These are phyloP conservation scores for Debaryomycetaceae sp. DNA, from an alignment of 1,139 yeast species.

Conservation along the genomic window DNA sequence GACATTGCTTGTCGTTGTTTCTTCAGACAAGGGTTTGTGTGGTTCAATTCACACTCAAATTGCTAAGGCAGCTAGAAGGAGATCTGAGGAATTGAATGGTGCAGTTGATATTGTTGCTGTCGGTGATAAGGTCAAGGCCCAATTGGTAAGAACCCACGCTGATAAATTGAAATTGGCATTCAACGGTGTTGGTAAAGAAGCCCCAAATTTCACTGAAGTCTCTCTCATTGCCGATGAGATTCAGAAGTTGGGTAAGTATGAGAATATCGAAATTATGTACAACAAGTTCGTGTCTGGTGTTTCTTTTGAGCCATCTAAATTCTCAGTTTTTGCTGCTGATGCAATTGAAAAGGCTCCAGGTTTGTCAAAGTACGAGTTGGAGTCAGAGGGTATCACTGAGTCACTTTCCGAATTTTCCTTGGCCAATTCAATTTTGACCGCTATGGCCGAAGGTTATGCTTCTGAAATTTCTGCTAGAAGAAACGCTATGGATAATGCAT, in stretches of 20 bases:
- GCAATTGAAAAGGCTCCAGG: constrained; percentile 86
- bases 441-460: constrained; percentile 97
- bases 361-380: constrained; percentile 78
- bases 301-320: constrained; percentile 78
- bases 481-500: constrained; percentile 99
- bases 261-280: constrained; percentile 76
- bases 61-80: constrained; percentile 79
- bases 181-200: constrained; percentile 93
- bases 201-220: constrained; percentile 90
- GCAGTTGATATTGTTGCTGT: constrained; percentile 78
- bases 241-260: constrained; percentile 63
- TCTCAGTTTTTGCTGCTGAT: constrained; percentile 64
- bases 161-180: constrained; percentile 69
- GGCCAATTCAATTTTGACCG: constrained; percentile 86
- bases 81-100: constrained; percentile 56
- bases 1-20: constrained; percentile 77
- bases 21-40: constrained; percentile 98
- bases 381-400: constrained; percentile 61
- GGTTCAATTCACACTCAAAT: constrained; percentile 96
- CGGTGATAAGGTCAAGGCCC: constrained; percentile 93
- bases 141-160: constrained; percentile 79
- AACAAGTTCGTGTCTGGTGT: constrained; percentile 86
- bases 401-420: constrained; percentile 82
- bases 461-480: constrained; percentile 98
- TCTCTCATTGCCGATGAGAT: constrained; percentile 87